These are phyloP conservation scores for Curvularia verruculosa DNA, from an alignment of 2,329 filamentous ascomycete genomes.

Conservation along the genomic window DNA sequence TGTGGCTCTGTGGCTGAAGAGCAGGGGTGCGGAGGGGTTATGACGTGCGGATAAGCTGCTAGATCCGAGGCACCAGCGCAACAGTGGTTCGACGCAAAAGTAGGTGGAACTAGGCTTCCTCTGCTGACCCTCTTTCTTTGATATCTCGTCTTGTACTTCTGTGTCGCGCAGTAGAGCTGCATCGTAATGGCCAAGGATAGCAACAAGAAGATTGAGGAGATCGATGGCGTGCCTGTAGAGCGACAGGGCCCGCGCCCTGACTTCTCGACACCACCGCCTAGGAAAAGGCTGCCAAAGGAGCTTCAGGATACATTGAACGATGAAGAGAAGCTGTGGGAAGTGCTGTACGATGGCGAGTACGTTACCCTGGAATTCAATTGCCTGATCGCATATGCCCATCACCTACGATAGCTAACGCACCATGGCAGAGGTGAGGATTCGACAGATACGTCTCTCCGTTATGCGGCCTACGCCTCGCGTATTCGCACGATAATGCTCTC, in stretches of 20 bases:
- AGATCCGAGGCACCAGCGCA: not conserved
- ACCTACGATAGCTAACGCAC: conserved; percentile 3
- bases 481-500: conserved; percentile 85
- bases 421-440: conserved; percentile 71
- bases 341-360: conserved; percentile 79
- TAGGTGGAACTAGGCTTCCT: not conserved
- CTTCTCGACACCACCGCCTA: conserved; percentile 56
- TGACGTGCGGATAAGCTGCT: conserved; percentile 17
- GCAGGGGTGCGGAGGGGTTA: not conserved
- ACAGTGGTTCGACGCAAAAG: not conserved
- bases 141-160: not conserved
- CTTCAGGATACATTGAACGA: conserved; percentile 63
- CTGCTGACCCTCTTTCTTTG: not conserved
- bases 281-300: conserved; percentile 59
- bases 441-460: conserved; percentile 84
- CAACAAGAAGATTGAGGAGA: conserved; percentile 33
- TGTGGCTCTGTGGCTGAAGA: conserved; percentile 5
- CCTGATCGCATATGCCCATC: not conserved
- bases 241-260: conserved; percentile 55
- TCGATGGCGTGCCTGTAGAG: conserved; percentile 50
- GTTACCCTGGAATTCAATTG: conserved; percentile 44
- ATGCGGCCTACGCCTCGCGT: conserved; percentile 88
- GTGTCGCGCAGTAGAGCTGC: not conserved
- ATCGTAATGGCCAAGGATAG: conserved; percentile 48
- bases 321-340: conserved; percentile 77